phyloP scores from a whole-genome alignment of 768 basidiomycete genomes.

The Neoboletus subvelutipes region DNA sequence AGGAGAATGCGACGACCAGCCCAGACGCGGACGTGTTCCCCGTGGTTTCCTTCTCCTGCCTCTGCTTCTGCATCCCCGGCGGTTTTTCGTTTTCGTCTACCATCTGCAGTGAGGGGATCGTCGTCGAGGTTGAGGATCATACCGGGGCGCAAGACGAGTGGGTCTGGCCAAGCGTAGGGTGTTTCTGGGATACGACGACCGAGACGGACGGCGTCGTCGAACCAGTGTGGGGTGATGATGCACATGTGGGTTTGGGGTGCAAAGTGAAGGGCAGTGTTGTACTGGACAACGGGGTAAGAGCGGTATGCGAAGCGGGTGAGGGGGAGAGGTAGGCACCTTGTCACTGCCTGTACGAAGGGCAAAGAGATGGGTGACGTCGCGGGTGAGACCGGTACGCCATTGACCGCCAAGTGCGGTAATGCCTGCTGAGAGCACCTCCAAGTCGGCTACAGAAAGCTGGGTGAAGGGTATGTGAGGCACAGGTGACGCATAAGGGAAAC shows the following conservation, averaged over 20 bases:
- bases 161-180: slow-evolving; percentile 75
- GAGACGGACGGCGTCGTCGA: slow-evolving; percentile 72
- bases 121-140: slow-evolving; percentile 17
- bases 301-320: background rate
- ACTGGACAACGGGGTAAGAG: slow-evolving; percentile 24
- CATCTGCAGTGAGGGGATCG: slow-evolving; percentile 14
- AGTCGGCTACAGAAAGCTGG: slow-evolving; percentile 61
- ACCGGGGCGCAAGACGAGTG: slow-evolving; percentile 43
- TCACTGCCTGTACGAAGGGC: slow-evolving; percentile 49
- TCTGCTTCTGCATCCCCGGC: slow-evolving; percentile 25
- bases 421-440: slow-evolving; percentile 70
- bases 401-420: slow-evolving; percentile 79
- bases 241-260: slow-evolving; percentile 57
- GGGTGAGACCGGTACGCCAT: slow-evolving; percentile 72
- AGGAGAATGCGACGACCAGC: slow-evolving; percentile 59
- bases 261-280: slow-evolving; percentile 54
- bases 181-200: slow-evolving; percentile 51
- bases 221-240: slow-evolving; percentile 89
- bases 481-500: background rate
- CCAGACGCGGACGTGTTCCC: slow-evolving; percentile 54
- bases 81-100: slow-evolving; percentile 24
- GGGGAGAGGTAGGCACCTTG: slow-evolving; percentile 31
- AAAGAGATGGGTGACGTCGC: slow-evolving; percentile 88
- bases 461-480: background rate
- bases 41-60: too few species aligned